A percentile compares a stretch with the other conserved stretches of the same genome.
These are phyloP conservation scores for Trypanosoma rangeli DNA, from an alignment of 208 protist species.

Conservation along the genomic window DNA sequence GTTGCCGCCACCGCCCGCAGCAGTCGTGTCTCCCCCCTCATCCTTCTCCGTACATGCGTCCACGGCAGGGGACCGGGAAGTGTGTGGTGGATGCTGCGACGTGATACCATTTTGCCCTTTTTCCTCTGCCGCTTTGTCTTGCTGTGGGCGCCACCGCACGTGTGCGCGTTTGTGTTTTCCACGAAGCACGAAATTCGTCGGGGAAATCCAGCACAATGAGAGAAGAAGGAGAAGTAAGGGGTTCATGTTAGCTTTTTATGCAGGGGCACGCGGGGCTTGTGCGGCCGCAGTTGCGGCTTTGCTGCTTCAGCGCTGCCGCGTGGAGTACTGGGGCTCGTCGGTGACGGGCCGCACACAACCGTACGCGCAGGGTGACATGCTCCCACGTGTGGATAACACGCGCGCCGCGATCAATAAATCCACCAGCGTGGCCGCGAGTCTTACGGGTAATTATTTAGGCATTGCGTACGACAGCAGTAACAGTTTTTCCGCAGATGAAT, in stretches of 20 bases:
- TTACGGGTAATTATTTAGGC: constrained; percentile 70
- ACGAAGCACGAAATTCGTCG: background rate
- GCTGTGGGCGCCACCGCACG: background rate
- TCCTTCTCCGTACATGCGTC: no score
- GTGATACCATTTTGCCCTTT: background rate
- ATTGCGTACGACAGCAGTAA: constrained; percentile 79
- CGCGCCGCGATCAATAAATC: constrained; percentile 53
- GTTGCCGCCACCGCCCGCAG: background rate
- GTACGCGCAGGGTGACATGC: constrained; percentile 83
- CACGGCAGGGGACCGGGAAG: no score
- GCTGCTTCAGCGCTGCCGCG: constrained; percentile 46
- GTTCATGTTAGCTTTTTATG: constrained; percentile 14
- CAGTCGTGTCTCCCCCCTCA: no score
- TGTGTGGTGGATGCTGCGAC: background rate
- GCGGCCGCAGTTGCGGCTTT: constrained; percentile 21
- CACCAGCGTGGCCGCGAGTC: constrained; percentile 47
- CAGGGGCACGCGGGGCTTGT: background rate
- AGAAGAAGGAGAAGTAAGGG: background rate
- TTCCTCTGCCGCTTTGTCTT: background rate
- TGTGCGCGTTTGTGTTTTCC: background rate
- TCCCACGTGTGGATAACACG: constrained; percentile 78
- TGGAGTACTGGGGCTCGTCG: constrained; percentile 83
- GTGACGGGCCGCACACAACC: constrained; percentile 82
- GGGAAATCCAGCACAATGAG: background rate
- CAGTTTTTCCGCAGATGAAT: constrained; percentile 73